Evolutionary conservation across 495 filamentous ascomycete species (phyloP).

Genomic region (Penicillium arizonense): DNA sequence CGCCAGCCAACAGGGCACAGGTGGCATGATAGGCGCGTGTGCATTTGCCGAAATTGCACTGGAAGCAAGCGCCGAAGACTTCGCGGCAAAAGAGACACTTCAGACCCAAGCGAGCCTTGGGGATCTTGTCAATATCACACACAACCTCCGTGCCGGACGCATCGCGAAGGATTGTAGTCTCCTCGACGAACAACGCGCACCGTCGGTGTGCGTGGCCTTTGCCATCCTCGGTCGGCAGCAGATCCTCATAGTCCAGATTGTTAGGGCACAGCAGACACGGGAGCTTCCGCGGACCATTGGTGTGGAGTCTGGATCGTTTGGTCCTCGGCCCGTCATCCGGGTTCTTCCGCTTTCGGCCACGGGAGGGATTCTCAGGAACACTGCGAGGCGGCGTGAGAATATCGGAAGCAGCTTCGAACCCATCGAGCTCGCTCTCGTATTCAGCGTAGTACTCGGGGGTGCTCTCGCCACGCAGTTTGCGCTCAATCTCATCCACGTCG

Average conservation of each 20-base stretch:
- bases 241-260: slow-evolving; percentile 77
- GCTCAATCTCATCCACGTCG: slow-evolving; percentile 90
- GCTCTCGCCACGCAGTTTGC: slow-evolving; percentile 86
- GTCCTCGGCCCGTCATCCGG: slow-evolving; percentile 59
- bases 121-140: slow-evolving; percentile 73
- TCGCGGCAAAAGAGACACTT: slow-evolving; percentile 94
- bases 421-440: slow-evolving; percentile 63
- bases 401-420: slow-evolving; percentile 58
- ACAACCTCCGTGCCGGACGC: slow-evolving; percentile 69
- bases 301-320: slow-evolving; percentile 70
- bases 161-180: slow-evolving; percentile 78
- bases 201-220: slow-evolving; percentile 78
- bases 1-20: slow-evolving; percentile 87
- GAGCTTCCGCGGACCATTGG: slow-evolving; percentile 68
- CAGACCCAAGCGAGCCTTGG: slow-evolving; percentile 83
- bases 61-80: slow-evolving; percentile 91
- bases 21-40: slow-evolving; percentile 92
- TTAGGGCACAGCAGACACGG: slow-evolving; percentile 96
- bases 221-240: slow-evolving; percentile 86
- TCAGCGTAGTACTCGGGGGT: slow-evolving; percentile 86
- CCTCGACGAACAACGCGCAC: slow-evolving; percentile 87
- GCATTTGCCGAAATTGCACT: slow-evolving; percentile 95
- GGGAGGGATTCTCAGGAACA: slow-evolving; percentile 60
- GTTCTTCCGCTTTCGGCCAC: slow-evolving; percentile 62
- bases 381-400: slow-evolving; percentile 80